Evolutionary conservation across 768 basidiomycete genomes (phyloP).

Genomic region (Hydnum rufescens): DNA sequence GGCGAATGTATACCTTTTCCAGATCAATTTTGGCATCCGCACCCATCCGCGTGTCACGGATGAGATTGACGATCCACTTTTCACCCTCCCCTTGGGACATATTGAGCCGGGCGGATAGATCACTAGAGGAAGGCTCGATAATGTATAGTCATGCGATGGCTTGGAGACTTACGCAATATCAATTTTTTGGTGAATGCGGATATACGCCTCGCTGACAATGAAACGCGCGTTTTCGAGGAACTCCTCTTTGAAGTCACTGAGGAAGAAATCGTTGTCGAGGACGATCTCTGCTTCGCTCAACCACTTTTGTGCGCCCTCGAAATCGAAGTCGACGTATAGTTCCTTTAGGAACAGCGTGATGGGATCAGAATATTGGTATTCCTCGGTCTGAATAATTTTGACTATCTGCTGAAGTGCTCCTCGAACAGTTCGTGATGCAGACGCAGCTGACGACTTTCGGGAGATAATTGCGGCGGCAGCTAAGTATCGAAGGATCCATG

Average conservation of each 20-base stretch:
- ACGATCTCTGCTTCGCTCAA: constrained; percentile 61
- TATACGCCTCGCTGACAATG: constrained; percentile 92
- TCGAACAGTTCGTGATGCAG: constrained; percentile 51
- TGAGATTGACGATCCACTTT: constrained; percentile 98
- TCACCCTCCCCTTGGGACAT: constrained; percentile 90
- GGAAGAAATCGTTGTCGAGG: constrained; percentile 84
- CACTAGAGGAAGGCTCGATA: constrained; percentile 26
- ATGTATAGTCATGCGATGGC: neutral
- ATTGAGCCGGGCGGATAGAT: constrained; percentile 84
- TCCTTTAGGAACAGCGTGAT: constrained; percentile 86
- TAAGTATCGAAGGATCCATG: constrained; percentile 90
- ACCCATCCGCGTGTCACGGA: constrained; percentile 91
- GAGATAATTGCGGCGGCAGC: constrained; percentile 85
- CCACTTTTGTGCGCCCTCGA: constrained; percentile 80
- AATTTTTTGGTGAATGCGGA: constrained; percentile 86
- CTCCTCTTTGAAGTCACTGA: constrained; percentile 74
- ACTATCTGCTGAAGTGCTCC: constrained; percentile 83
- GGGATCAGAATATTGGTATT: constrained; percentile 90
- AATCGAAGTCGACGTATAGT: constrained; percentile 89
- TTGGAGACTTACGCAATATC: constrained; percentile 46
- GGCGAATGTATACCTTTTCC: constrained; percentile 44
- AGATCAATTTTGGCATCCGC: constrained; percentile 96
- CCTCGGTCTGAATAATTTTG: constrained; percentile 84
- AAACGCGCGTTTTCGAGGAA: constrained; percentile 95
- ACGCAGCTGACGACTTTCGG: constrained; percentile 38